Evolutionary conservation across 106 monocot genomes (phyloP), one percentile per base, ranked within the genome.

Genomic region (Posidonia australis): DNA sequence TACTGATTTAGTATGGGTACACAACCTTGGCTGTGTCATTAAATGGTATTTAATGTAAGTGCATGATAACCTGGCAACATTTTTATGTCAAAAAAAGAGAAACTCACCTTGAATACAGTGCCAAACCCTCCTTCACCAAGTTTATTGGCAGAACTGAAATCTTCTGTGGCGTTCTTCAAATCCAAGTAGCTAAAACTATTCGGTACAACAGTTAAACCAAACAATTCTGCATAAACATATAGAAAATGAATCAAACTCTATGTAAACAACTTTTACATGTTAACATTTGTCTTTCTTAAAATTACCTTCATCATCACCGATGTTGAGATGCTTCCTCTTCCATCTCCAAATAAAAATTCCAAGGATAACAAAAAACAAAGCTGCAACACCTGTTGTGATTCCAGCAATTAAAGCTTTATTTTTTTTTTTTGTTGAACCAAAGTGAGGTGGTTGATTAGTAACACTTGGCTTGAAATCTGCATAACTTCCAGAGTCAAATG

Each of bases 231-330:
- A 63, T 60, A 13, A 19, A 4, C 36, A 49, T 49, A 17, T 49
- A 49, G 14, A 0, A 9, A 49, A 7, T 49, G 5, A 1, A 11
- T 60, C 27, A 55, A 23, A 23, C 1, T 9, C 0, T 55, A 4
- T 25, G 5, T 0, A 46, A 63, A 63, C 19, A 63, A 46, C 10
- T 45, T 13, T 9, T 19, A 5, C 13, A 45, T 25, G 19, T 11
- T 45, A 22, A 36, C 7, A 7, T 7, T 4, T 36, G 36, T 36
- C 36, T 36, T 55, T 55, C 16, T 3, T 0, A 49, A 19, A 25
- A 6, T 63, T 65, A 51, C 65, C 48, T 65, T 65, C 65, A 65
- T 65, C 65, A 5, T 65, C 48, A 49, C 16, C 25, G n/a, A 3
- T 19, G 14, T 10, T 5, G 4, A 51, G 1, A 14, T 51, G 5